Conservation (phyloP, 2,329 filamentous ascomycete species). For the Aspergillus fijiensis region DNA sequence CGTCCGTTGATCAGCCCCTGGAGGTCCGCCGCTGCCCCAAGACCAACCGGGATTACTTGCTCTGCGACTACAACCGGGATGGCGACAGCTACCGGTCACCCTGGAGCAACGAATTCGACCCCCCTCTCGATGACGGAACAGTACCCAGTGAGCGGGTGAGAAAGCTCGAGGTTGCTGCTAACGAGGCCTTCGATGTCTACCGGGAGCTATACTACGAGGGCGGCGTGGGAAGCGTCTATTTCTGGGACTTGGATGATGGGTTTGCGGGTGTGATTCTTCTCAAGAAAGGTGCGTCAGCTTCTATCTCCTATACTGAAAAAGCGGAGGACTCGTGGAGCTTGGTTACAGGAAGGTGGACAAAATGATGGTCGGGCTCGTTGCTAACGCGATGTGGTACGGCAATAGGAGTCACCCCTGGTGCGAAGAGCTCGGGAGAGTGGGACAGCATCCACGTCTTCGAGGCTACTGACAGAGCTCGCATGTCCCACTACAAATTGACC, state of each 20-base stretch:
- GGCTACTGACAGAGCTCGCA: constrained; percentile 85
- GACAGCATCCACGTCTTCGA: constrained; percentile 99
- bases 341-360: background rate
- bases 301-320: background rate
- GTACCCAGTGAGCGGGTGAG: constrained; percentile 87
- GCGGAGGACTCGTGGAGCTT: background rate
- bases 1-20: constrained; percentile 94
- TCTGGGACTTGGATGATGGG: constrained; percentile 97
- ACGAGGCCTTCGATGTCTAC: constrained; percentile 96
- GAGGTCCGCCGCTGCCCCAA: constrained; percentile 81
- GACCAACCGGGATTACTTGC: constrained; percentile 89
- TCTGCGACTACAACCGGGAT: constrained; percentile 99
- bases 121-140: constrained; percentile 81
- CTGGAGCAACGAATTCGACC: constrained; percentile 99
- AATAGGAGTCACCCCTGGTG: constrained; percentile 63
- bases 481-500: constrained; percentile 95
- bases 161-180: constrained; percentile 90
- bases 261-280: constrained; percentile 94
- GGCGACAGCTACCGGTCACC: constrained; percentile 96
- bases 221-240: constrained; percentile 91
- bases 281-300: constrained; percentile 73
- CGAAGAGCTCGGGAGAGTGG: constrained; percentile 78
- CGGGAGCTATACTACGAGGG: constrained; percentile 91
- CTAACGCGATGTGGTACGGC: background rate
- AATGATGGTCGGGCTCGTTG: constrained; percentile 1